Evolutionary conservation across 768 basidiomycete species (phyloP).

Genomic region (Tulasnella sp.): DNA sequence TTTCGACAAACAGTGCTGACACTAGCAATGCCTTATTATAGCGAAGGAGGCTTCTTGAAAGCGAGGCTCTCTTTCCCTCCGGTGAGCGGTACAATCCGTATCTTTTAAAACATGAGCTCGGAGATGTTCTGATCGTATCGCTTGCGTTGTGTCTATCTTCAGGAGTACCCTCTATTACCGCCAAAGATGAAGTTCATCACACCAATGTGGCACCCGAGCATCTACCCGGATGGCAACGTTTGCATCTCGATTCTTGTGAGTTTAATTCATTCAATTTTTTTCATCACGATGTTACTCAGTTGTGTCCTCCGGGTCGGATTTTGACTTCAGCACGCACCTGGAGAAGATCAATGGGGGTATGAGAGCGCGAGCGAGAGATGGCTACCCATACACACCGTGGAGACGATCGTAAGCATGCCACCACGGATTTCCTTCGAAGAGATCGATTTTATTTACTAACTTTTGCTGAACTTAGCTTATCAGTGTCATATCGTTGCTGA

Average conservation of each 20-base stretch:
- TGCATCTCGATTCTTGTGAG: slow-evolving; percentile 88
- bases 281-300: not conserved
- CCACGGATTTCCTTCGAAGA: too few species aligned
- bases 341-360: slow-evolving; percentile 91
- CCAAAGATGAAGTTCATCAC: slow-evolving; percentile 96
- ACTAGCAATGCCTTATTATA: slow-evolving; percentile 41
- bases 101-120: slow-evolving; percentile 4
- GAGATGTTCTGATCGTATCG: slow-evolving; percentile 5
- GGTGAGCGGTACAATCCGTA: slow-evolving; percentile 16
- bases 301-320: not conserved
- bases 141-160: slow-evolving; percentile 6
- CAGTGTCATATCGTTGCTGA: slow-evolving; percentile 91
- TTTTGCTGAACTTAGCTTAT: slow-evolving; percentile 62
- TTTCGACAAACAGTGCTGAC: slow-evolving; percentile 39
- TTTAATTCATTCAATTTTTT: not conserved
- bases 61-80: slow-evolving; percentile 79
- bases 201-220: slow-evolving; percentile 96
- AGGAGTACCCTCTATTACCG: slow-evolving; percentile 77
- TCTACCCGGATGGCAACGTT: slow-evolving; percentile 85
- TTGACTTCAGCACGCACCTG: slow-evolving; percentile 68
- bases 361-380: slow-evolving; percentile 96
- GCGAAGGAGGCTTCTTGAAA: slow-evolving; percentile 95
- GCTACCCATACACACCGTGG: slow-evolving; percentile 94
- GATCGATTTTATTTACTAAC: too few species aligned
- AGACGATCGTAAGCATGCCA: slow-evolving; percentile 72